Percentiles rank a stretch among this genome's conserved stretches.
Evolutionary conservation across 495 filamentous ascomycete species (phyloP).

Genomic region (Parmelia sp.): DNA sequence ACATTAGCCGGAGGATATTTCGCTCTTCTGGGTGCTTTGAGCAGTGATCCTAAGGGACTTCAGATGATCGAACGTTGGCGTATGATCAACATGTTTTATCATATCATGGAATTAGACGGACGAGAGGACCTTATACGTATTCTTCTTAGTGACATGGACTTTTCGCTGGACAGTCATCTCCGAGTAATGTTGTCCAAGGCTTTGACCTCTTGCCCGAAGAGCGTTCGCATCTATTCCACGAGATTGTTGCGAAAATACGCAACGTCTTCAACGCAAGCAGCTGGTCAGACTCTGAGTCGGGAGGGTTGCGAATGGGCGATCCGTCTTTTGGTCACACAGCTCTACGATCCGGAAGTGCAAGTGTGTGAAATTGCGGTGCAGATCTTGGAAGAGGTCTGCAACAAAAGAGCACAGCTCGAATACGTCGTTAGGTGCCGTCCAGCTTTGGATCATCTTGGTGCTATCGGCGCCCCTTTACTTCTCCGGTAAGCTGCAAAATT

Average conservation of each 20-base stretch:
- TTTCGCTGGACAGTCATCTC: slow-evolving; percentile 78
- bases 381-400: slow-evolving; percentile 95
- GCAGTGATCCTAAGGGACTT: slow-evolving; percentile 70
- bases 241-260: slow-evolving; percentile 80
- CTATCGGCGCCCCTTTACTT: slow-evolving; percentile 91
- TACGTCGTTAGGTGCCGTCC: slow-evolving; percentile 95
- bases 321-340: slow-evolving; percentile 86
- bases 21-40: slow-evolving; percentile 79
- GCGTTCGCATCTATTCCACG: slow-evolving; percentile 81
- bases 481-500: slow-evolving; percentile 44
- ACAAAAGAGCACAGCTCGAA: slow-evolving; percentile 78
- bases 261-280: slow-evolving; percentile 35
- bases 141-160: slow-evolving; percentile 86
- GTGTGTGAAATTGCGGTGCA: slow-evolving; percentile 94
- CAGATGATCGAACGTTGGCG: slow-evolving; percentile 93
- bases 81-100: slow-evolving; percentile 99
- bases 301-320: slow-evolving; percentile 84
- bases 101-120: slow-evolving; percentile 84
- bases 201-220: slow-evolving; percentile 83
- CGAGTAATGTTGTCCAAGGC: slow-evolving; percentile 89
- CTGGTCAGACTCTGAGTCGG: slow-evolving; percentile 17
- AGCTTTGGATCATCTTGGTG: slow-evolving; percentile 91
- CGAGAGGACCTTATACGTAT: slow-evolving; percentile 85
- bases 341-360: slow-evolving; percentile 94
- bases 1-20: slow-evolving; percentile 91